Evolutionary conservation across 176 grass and related monocot genomes (phyloP), one percentile per base, ranked within the genome.

Genomic region (Areca catechu): DNA sequence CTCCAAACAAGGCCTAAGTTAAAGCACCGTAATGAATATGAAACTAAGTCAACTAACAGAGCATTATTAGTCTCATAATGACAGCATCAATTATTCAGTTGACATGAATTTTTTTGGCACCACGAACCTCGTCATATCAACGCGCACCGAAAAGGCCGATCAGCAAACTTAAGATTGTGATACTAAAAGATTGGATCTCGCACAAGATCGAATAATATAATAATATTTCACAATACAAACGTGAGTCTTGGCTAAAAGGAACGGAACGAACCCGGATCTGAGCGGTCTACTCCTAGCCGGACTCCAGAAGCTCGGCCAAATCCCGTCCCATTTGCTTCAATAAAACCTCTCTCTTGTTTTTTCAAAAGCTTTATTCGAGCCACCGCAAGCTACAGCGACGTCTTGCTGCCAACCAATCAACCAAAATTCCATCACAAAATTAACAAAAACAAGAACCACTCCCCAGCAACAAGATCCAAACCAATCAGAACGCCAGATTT

Each of bases 311-410:
- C 67, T 89, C 72, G 66, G 79, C 81, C 72, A 98, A 61, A 63
- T 98, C 88, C 34, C 81, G 75, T 19, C 78, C 71, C 80, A 89
- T 91, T 78, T 87, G 75, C 72, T 71, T 80, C 34, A 83, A 37
- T 72, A 67, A 57, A 58, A 19, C 78, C 69, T 76, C 87, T 73
- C 77, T 89, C 61, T 81, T 86, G 63, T 92, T 98, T 69, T 69
- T 78, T 86, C 72, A 89, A 64, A 68, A 98, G 76, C 77, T 98
- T 92, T 58, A 98, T 85, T 62, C 93, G 80, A 16, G 87, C 81
- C 87, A 92, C 49, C 47, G 76, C 87, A 72, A 98, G 86, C 81
- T 74, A 71, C 66, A 98, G 72, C 58, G 87, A 74, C 15, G 77
- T 87, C 82, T 98, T 98, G 62, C 87, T 98, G 93, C 15, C 24